Evolutionary conservation across 176 grass and related monocot genomes (phyloP).

Genomic region (Aegilops umbellulata): DNA sequence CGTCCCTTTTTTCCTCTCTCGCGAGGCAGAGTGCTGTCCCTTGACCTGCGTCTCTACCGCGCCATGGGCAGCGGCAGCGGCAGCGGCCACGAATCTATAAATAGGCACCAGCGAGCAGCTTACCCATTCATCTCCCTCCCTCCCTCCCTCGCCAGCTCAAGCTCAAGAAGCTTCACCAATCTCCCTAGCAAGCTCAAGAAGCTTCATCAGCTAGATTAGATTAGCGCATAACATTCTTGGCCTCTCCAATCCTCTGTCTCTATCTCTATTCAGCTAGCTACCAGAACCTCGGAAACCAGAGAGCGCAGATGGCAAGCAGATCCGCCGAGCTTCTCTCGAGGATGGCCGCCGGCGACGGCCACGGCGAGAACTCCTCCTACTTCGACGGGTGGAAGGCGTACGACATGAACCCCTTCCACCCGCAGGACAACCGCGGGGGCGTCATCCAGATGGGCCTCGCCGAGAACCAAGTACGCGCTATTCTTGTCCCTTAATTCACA

Average conservation of each 20-base stretch:
- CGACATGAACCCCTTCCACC: slow-evolving; percentile 68
- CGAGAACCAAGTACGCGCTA: slow-evolving; percentile 57
- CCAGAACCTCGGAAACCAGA: not conserved
- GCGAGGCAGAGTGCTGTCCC: too few relatives aligned
- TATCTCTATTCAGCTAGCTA: not conserved
- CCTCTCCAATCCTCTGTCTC: not conserved
- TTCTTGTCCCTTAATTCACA: too few relatives aligned
- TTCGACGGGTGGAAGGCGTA: slow-evolving; percentile 98
- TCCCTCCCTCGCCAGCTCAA: not conserved
- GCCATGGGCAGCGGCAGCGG: not conserved
- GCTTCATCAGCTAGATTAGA: not conserved
- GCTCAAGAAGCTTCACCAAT: not conserved
- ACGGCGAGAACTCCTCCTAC: slow-evolving; percentile 84
- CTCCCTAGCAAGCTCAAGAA: not conserved
- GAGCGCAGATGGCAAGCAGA: not conserved
- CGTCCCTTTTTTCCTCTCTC: too few relatives aligned
- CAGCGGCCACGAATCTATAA: not conserved
- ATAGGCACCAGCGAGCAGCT: not conserved
- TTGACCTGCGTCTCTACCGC: not conserved
- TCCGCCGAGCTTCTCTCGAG: slow-evolving; percentile 47
- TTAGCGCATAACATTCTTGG: not conserved
- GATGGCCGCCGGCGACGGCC: slow-evolving; percentile 61
- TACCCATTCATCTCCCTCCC: not conserved
- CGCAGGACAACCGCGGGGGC: slow-evolving; percentile 34
- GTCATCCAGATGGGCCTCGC: slow-evolving; percentile 98